Evolutionary conservation across 139 green algal genomes (phyloP), one percentile per base, ranked within the genome.

Genomic region (Nannochloris sp.): DNA sequence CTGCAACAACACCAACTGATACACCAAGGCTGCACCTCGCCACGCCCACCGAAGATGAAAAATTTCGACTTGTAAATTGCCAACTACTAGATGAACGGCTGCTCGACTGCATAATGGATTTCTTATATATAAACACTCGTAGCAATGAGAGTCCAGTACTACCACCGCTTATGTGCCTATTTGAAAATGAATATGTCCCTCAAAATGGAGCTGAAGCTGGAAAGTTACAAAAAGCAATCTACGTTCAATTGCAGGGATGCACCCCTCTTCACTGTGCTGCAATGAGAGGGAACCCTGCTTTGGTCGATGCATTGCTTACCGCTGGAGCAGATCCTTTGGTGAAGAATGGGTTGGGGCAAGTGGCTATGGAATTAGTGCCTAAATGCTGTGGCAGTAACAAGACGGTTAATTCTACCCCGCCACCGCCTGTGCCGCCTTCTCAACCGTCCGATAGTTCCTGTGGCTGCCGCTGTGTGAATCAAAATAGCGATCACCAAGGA

Each of bases 211-310:
- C 45, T 54, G 36, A 61, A 31, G 32, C 61, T 64, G 3, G 45
- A 51, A 3, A 67, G 29, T 14, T 71, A 36, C 38, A 74, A 9
- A 55, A 70, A 15, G 71, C 65, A 15, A 71, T 83, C 29, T 68
- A 45, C 13, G 85, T 83, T 3, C 56, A 90, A 62, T 67, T 92
- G 34, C 83, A 92, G 29, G 83, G 83, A 0, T 78, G 78, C 3
- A 89, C 81, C 3, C 74, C 85, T 14, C 78, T 92, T 60, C 86
- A 92, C 74, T 91, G 83, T 67, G 86, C 86, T 9, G 84, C 86
- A 0, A 42, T 91, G 15, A 65, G 85, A 1, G 85, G 81, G 48
- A 90, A 88, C 57, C 85, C 85, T 2, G 74, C 75, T 0, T 68
- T 72, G 54, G 76, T 89, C 44, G 75, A 90, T 48, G 82, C 89